Evolutionary conservation across 2,329 filamentous ascomycete species (phyloP), one percentile per base, ranked within the genome.

Genomic region (Exophiala aquamarina): DNA sequence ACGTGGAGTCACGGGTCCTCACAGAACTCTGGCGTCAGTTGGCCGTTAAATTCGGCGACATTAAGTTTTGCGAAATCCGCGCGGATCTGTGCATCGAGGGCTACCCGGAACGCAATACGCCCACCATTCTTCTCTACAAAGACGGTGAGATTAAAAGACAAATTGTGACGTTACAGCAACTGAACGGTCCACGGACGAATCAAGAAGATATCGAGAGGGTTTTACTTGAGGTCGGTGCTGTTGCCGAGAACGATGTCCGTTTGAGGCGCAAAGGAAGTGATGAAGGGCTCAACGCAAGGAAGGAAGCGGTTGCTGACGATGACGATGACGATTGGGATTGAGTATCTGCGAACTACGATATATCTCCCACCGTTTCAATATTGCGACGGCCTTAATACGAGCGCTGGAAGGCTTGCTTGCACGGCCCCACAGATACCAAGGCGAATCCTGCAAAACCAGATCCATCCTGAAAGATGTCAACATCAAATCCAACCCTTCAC

Each of bases 11-110:
- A 3, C 80, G 87, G 50, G 75, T 96, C 3, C 70, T 97, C 59
- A 83, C 84, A 1, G 87, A 95, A 63, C 75, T 96, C 15, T 98
- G 92, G 91, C 78, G 85, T 28, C 83, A 90, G 62, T 78, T 93
- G 32, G 92, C 93, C 1, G 72, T 70, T 50, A 89, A 92, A 62
- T 98, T 90, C 63, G 89, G 90, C 15, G 92, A 98, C 56, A 75
- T 98, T 67, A 98, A 98, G 71, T 98, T 98, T 70, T 97, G 92
- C 67, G 89, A 97, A 71, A 97, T 98, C 59, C 81, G 85, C 59
- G 93, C 85, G 5, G 84, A 89, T 63, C 82, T 96, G 71, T 95
- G 93, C 48, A 96, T 98, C 59, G 93, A 97, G 66, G 89, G 89
- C 32, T 98, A 98, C 67, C 93, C 93, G 2, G 93, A 97, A 61